Evolutionary conservation across 257 asterid species (phyloP).

Genomic region (Schizonepeta tenuifolia): DNA sequence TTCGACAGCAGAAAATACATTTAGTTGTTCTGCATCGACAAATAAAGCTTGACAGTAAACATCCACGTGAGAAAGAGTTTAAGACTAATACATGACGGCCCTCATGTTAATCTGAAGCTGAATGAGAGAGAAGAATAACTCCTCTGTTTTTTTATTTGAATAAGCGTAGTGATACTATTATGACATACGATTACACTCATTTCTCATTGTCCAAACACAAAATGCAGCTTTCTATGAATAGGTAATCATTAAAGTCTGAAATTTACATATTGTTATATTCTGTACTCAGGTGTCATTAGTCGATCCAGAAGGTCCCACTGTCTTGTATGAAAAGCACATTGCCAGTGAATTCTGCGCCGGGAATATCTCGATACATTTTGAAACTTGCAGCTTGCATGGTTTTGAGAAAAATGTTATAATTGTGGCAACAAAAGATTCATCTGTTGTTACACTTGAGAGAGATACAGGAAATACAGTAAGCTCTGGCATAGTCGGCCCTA

Average conservation of each 20-base stretch:
- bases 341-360: slow-evolving; percentile 75
- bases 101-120: too few relatives aligned
- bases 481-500: slow-evolving; percentile 70
- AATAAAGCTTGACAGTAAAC: too few relatives aligned
- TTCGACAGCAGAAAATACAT: too few relatives aligned
- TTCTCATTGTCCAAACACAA: too few relatives aligned
- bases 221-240: too few relatives aligned
- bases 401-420: slow-evolving; percentile 78
- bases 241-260: too few relatives aligned
- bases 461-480: slow-evolving; percentile 76
- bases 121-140: too few relatives aligned
- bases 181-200: too few relatives aligned
- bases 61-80: too few relatives aligned
- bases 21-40: too few relatives aligned
- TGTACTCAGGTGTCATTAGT: slow-evolving; percentile 62
- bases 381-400: slow-evolving; percentile 78
- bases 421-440: slow-evolving; percentile 85
- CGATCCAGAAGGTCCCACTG: slow-evolving; percentile 61
- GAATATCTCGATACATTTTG: slow-evolving; percentile 73
- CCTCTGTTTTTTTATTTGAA: too few relatives aligned
- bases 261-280: not conserved
- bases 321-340: slow-evolving; percentile 74
- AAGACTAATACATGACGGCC: too few relatives aligned
- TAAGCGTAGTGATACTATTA: not conserved
- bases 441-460: slow-evolving; percentile 70